Base-by-base conservation (phyloP, 371 early-diverging fungal species). In the Aphelidium insulamus region DNA sequence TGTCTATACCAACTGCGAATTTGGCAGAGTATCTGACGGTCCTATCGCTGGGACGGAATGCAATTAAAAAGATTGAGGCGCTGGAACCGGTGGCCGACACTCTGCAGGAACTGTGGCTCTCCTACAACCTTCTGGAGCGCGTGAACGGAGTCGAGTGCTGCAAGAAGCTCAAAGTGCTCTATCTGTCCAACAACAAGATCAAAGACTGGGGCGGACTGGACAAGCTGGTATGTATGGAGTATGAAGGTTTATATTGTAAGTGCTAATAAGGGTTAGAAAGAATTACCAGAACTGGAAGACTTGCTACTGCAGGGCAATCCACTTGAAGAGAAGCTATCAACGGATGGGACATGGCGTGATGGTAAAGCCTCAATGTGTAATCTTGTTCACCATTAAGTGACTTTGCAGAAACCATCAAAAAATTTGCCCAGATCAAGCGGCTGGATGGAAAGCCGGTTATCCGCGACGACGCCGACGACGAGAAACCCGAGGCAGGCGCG, bases 101-200 rank as follows among this genome's bases (percentile, higher is more conserved):
- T 9, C 40, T 63, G 11, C 57, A 63, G 37, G 64, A 63, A 45
- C 47, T 63, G 10, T 63, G 64, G 64, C 44, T 61, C 22, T 46
- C 45, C 1, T 63, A 63, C 46, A 63, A 63, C 47, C 45, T 49
- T 20, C 41, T 63, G 30, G 64, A 63, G 36, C 33, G 48, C 11
- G 41, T 61, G 23, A 61, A 55, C 38, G 64, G 64, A n/a, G 40
- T 63, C 25, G 64, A 63, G 28, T 40, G 42, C 20, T 59, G 62
- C 48, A 58, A 59, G 41, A 63, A 63, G 40, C 49, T 63, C 26
- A 59, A 59, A 33, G 60, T 63, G 10, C 34, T 63, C 12, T 59
- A 61, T 33, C 54, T 54, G 10, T 34, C 41, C 32, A 63, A 63
- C 51, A 63, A 63, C 46, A 63, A 58, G 46, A 50, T 63, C 36